Evolutionary conservation across 2,329 filamentous ascomycete genomes (phyloP).

Genomic region (Aspergillus niger): DNA sequence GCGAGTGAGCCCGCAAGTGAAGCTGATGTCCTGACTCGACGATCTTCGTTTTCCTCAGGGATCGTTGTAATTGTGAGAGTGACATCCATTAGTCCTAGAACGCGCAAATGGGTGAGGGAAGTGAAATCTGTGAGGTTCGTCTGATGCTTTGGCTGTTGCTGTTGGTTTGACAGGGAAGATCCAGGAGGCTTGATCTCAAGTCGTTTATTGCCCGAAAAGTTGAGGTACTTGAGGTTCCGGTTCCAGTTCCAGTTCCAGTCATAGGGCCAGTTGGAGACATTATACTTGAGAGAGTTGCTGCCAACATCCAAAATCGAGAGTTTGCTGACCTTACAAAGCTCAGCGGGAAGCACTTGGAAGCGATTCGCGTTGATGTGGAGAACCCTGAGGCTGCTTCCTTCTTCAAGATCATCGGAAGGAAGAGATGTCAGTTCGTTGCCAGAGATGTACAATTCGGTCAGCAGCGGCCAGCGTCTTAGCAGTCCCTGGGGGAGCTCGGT

Average conservation of each 20-base stretch:
- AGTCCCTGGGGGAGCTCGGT: conserved; percentile 88
- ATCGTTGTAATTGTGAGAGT: conserved; percentile 91
- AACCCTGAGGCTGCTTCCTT: conserved; percentile 81
- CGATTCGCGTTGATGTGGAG: conserved; percentile 97
- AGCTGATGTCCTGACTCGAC: conserved; percentile 94
- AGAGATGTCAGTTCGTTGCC: conserved; percentile 91
- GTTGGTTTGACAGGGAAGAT: conserved; percentile 52
- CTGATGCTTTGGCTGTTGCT: conserved; percentile 58
- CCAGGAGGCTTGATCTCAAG: conserved; percentile 79
- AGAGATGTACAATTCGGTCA: conserved; percentile 90
- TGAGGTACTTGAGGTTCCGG: conserved; percentile 89
- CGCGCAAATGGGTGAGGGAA: conserved; percentile 76
- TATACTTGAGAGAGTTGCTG: conserved; percentile 95
- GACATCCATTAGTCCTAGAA: conserved; percentile 96
- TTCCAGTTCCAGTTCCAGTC: conserved; percentile 99
- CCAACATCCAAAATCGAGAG: conserved; percentile 90
- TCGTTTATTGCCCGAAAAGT: conserved; percentile 94
- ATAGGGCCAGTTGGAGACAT: conserved; percentile 97
- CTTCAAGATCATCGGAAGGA: conserved; percentile 90
- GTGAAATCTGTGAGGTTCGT: conserved; percentile 84
- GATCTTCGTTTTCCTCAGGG: conserved; percentile 91
- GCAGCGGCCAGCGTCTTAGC: conserved; percentile 83
- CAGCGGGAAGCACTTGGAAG: conserved; percentile 93
- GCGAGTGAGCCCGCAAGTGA: conserved; percentile 86
- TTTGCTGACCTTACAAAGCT: conserved; percentile 91